These are phyloP conservation scores for Lecanicillium sp. DNA, from an alignment of 2,329 filamentous ascomycete species.

Conservation along the genomic window DNA sequence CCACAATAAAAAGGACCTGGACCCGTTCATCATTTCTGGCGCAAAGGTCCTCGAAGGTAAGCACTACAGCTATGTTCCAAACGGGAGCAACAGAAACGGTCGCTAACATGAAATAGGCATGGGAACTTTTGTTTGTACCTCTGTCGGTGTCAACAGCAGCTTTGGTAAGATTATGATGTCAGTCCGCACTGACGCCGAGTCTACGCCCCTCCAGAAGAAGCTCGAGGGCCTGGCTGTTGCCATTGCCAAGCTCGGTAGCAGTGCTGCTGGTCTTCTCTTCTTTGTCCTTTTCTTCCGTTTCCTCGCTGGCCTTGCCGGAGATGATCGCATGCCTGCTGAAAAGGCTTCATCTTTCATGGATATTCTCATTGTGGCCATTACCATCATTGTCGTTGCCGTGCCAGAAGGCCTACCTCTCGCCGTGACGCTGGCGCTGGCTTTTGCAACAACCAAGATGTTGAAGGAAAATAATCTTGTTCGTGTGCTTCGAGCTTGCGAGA, in stretches of 20 bases:
- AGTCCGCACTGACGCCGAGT: conserved; percentile 40
- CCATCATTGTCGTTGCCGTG: conserved; percentile 58
- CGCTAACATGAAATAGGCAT: conserved; percentile 22
- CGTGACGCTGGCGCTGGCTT: conserved; percentile 59
- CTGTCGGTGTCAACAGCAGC: conserved; percentile 46
- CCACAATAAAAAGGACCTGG: conserved; percentile 39
- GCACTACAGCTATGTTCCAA: background rate
- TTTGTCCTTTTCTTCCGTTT: conserved; percentile 73
- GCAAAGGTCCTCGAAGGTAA: conserved; percentile 43
- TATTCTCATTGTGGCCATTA: conserved; percentile 58
- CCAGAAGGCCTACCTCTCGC: conserved; percentile 59
- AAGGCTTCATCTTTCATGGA: conserved; percentile 53
- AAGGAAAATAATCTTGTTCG: conserved; percentile 64
- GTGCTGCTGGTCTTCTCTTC: conserved; percentile 65
- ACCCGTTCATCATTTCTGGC: conserved; percentile 57
- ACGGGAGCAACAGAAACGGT: background rate
- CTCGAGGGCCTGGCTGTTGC: conserved; percentile 28
- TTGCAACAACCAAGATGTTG: conserved; percentile 60
- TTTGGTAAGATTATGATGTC: conserved; percentile 50
- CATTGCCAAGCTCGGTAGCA: conserved; percentile 42
- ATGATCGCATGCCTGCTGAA: conserved; percentile 35
- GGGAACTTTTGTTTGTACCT: conserved; percentile 46
- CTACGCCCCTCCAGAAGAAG: conserved; percentile 47
- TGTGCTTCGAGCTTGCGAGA: conserved; percentile 59
- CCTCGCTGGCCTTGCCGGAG: conserved; percentile 50